These are phyloP conservation scores for Allium cepa DNA, from an alignment of 106 monocot species.

Conservation along the genomic window DNA sequence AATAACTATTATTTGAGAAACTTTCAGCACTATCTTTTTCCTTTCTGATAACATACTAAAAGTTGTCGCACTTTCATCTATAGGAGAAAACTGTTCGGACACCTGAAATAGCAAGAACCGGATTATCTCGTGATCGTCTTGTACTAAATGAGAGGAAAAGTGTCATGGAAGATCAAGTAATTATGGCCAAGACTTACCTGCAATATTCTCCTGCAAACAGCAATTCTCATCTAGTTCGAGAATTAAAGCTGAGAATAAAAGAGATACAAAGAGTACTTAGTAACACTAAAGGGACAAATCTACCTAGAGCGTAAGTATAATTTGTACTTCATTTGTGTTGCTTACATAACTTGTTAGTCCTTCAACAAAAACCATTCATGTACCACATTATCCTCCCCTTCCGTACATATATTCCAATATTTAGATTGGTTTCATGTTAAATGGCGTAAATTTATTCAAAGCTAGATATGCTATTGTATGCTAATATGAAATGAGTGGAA, in stretches of 20 bases:
- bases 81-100: conserved; percentile 3
- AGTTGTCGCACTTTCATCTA: neutral
- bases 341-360: neutral
- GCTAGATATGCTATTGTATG: neutral
- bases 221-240: conserved; percentile 65
- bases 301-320: conserved; percentile 48
- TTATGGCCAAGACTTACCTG: conserved; percentile 78
- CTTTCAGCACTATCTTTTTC: neutral
- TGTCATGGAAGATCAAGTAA: conserved; percentile 75
- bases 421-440: neutral
- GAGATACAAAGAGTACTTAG: conserved; percentile 57
- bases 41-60: neutral
- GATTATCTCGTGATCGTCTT: conserved; percentile 3
- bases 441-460: too few relatives aligned
- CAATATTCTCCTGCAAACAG: conserved; percentile 59
- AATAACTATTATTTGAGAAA: too few relatives aligned
- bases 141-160: conserved; percentile 40
- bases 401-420: too few relatives aligned
- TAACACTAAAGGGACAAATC: conserved; percentile 44
- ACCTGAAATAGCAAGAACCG: neutral
- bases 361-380: too few relatives aligned
- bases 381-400: too few relatives aligned
- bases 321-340: neutral
- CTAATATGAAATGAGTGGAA: conserved; percentile 15
- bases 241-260: conserved; percentile 78